Base-by-base conservation (phyloP, 2,329 filamentous ascomycete genomes). In the Teratosphaeria nubilosa region DNA sequence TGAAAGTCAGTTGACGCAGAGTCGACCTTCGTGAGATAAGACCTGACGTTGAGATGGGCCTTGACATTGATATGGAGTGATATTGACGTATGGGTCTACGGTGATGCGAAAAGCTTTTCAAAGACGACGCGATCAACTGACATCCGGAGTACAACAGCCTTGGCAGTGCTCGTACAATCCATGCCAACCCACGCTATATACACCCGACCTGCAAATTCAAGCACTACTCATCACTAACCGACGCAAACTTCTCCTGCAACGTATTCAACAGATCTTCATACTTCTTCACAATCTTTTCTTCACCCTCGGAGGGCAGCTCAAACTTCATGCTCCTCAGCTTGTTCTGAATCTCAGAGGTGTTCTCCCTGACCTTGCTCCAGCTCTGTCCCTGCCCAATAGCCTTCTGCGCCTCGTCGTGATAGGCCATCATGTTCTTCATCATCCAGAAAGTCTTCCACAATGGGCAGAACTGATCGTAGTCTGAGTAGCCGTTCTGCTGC, bases 381-480 rank as follows among this genome's bases (percentile, higher is more conserved):
- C 79, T 87, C 76, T 92, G 88, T 13, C 94, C 94, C 75, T 96
- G 90, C 5, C 88, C 82, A 71, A 99, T 83, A 6, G 90, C 91
- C 83, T 96, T 97, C 75, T 97, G 92, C 25, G 90, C 86, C 80
- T 99, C 94, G 70, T 99, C 95, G 73, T 96, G 90, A 83, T 92
- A 99, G 59, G 87, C 89, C 81, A 99, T 89, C 86, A 99, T 97
- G 64, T 90, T 87, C 83, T 95, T 96, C 94, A 99, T 99, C 94
- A 99, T 97, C 87, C 94, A 99, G 75, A 95, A 88, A 0, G 94
- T 99, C 86, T 99, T 99, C 94, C 94, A 99, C 70, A 99, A 83
- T 54, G 94, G 94, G 73, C 94, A 99, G 85, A 95, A 99, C 78
- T 97, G 91, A 73, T 99, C 94, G 74, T 99, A 97, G 76, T 97